Base-by-base conservation (phyloP, 108 stramenopile species). In the Stephanodiscus triporus region DNA sequence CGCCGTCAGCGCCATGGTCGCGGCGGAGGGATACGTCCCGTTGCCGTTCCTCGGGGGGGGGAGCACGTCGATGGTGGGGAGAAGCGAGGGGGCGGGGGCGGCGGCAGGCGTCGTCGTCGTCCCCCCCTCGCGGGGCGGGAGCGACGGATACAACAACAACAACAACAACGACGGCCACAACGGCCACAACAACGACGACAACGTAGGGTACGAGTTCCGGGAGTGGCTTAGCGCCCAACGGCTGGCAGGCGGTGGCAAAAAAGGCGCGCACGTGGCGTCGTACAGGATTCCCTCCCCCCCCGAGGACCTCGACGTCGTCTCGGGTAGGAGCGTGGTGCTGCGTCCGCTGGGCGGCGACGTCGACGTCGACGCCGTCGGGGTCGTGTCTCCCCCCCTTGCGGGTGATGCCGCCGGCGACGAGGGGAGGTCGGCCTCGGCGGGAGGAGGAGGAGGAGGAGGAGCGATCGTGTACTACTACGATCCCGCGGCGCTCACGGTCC, bases 381-480 rank as follows among this genome's bases (percentile, higher is more conserved):
- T 53, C 7, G 37, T 40, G 13, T 24, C 37, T 23, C 63, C 63
- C 55, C 40, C 73, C 13, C 36, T 30, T 23, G 13, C 55, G 70
- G 60, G 60, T 40, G 61, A 49, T 22, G 49, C n/a, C 27, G 49
- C 17, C 16, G 29, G 36, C 47, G 32, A 42, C 51, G 27, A 10
- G 16, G 10, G 26, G 16, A 30, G 17, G 30, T n/a, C 26, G 61
- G 55, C 47, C 72, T 50, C 20, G 11, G n/a, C n/a, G n/a, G n/a
- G n/a, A n/a, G n/a, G n/a, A n/a, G n/a, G n/a, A n/a, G n/a, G n/a
- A n/a, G n/a, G n/a, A n/a, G n/a, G n/a, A n/a, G n/a, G n/a, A n/a
- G n/a, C n/a, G n/a, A n/a, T 56, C 16, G 66, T 77, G 1, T 77
- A 77, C 54, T 77, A 77, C 76, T 77, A 77, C 69, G 76, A 77